Evolutionary conservation across 306 rosid species (phyloP).

Genomic region (Lathyrus sativus): DNA sequence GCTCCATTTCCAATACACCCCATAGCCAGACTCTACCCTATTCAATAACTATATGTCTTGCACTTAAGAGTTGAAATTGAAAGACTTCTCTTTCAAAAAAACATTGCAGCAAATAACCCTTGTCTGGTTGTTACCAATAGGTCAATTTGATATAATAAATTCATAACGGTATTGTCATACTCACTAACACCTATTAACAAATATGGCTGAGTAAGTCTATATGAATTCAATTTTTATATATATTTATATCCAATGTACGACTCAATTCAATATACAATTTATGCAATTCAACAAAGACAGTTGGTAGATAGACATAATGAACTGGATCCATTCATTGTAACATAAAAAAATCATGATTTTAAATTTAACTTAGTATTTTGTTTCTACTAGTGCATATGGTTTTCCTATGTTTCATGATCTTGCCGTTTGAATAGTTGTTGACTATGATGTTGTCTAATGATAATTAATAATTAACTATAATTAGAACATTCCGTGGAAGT

Average conservation of each 20-base stretch:
- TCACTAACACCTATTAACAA: slow-evolving; percentile 25
- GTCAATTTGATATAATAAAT: slow-evolving; percentile 36
- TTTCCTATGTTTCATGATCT: slow-evolving; percentile 37
- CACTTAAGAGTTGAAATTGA: too few relatives aligned
- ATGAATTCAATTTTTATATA: slow-evolving; percentile 16
- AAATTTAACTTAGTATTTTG: slow-evolving; percentile 13
- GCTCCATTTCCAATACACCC: slow-evolving; percentile 26
- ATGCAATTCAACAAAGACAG: slow-evolving; percentile 37
- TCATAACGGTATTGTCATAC: slow-evolving; percentile 44
- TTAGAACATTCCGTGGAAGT: slow-evolving; percentile 36
- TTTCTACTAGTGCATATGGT: slow-evolving; percentile 29
- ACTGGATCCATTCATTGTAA: slow-evolving; percentile 29
- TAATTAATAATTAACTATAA: slow-evolving; percentile 19
- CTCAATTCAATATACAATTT: slow-evolving; percentile 24
- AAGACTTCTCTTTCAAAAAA: too few relatives aligned
- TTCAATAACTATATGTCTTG: not conserved
- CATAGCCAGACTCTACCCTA: not conserved
- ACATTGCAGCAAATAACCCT: slow-evolving; percentile 10
- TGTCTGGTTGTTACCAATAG: slow-evolving; percentile 20
- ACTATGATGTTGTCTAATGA: slow-evolving; percentile 27
- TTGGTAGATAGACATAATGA: slow-evolving; percentile 34
- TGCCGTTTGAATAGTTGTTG: slow-evolving; percentile 37
- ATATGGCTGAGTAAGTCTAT: not conserved
- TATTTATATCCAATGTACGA: slow-evolving; percentile 18
- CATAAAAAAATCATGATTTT: slow-evolving; percentile 3